Evolutionary conservation across 768 basidiomycete species (phyloP), one percentile per base, ranked within the genome.

Genomic region (Phylloporus rhodoxanthus): DNA sequence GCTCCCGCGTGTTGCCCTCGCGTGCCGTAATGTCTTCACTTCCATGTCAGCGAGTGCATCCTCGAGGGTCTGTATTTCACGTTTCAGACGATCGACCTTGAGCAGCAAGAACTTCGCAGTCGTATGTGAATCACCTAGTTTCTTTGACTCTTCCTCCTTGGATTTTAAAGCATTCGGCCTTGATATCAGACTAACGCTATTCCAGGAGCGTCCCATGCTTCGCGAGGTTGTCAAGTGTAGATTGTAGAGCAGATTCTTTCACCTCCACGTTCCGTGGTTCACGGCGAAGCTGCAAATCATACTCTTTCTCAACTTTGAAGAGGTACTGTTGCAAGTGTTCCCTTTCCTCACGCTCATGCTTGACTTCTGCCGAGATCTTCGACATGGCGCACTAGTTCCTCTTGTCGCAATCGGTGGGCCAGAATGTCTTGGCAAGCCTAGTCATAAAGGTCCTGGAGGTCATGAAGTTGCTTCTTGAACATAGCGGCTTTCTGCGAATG

Each of bases 61-160:
- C 59, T 95, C 88, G 2, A 85, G 73, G 3, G 87, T 73, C 55
- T 85, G 83, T 34, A 96, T 59, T 61, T 99, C 95, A 25, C 93
- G 78, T 65, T 85, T 85, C 43, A 93, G 70, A 2, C 91, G 72
- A 54, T 97, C 95, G 1, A 88, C 75, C 66, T 99, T 94, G 17
- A 97, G 78, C 28, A 97, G 70, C 0, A 88, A 88, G 71, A 91
- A 90, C 38, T 82, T 76, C 21, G 91, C 86, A 3, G 83, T 85
- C 0, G 86, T 85, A 59, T 87, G 87, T 11, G 84, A 81, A 69
- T 95, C 91, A 17, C 94, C 94, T 0, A 85, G 76, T 50, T 81
- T 76, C 68, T 85, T 84, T 19, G 83, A 81, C 65, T 93, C 90
- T 25, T 75, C 72, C 61, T 96, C 91, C 41, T 88, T 67, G 1